Evolutionary conservation across 2,329 filamentous ascomycete species (phyloP).

Genomic region (Paramyrothecium roridum): DNA sequence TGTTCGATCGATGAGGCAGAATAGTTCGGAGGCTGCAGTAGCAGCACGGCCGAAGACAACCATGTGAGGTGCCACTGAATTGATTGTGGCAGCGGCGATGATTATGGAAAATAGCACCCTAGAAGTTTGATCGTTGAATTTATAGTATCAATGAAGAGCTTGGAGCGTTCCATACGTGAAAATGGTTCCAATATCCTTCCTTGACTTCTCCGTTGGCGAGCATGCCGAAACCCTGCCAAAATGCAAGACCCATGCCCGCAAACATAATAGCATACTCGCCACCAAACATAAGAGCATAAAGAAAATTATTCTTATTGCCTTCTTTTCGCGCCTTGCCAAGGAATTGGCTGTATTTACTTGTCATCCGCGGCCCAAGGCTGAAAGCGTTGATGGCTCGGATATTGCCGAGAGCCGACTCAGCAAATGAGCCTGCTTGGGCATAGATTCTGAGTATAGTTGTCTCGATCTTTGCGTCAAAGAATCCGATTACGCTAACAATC

Average conservation of each 20-base stretch:
- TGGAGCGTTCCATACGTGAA: conserved; percentile 17
- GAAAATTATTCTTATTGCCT: background rate
- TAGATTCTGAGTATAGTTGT: conserved; percentile 24
- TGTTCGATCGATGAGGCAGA: conserved; percentile 18
- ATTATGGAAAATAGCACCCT: conserved; percentile 25
- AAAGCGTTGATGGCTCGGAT: conserved; percentile 36
- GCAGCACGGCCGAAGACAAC: conserved; percentile 14
- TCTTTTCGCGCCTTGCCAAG: conserved; percentile 13
- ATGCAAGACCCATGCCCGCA: conserved; percentile 31
- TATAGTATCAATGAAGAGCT: background rate
- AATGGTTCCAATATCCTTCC: conserved; percentile 8
- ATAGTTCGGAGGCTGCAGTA: conserved; percentile 16
- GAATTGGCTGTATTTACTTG: conserved; percentile 28
- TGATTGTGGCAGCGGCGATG: conserved; percentile 15
- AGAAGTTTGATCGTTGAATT: conserved; percentile 10
- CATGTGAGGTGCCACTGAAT: conserved; percentile 12
- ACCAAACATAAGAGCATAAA: conserved; percentile 17
- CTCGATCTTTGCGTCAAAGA: conserved; percentile 19
- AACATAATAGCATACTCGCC: conserved; percentile 31
- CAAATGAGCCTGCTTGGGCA: conserved; percentile 23
- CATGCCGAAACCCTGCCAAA: conserved; percentile 37
- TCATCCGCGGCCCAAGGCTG: conserved; percentile 26
- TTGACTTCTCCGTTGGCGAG: conserved; percentile 18
- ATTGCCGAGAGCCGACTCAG: conserved; percentile 28
- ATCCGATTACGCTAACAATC: conserved; percentile 17